Conservation (phyloP, 163 green algal genomes). For the Botryococcus braunii region DNA sequence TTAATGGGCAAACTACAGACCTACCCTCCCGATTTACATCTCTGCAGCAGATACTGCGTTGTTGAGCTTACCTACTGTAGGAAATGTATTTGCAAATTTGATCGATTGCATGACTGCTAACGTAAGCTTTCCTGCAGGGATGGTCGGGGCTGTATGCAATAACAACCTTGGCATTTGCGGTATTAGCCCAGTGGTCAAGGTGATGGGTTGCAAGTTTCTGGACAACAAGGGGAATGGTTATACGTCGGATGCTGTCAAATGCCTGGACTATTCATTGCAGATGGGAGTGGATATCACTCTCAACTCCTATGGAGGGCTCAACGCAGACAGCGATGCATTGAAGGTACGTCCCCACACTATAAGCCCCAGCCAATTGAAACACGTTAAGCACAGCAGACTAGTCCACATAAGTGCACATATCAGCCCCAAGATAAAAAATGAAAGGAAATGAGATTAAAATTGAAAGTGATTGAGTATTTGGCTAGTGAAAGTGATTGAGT, state of each 20-base stretch:
- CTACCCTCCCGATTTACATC: background rate
- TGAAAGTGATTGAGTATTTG: too few relatives aligned
- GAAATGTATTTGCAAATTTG: background rate
- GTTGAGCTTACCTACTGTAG: slow-evolving; percentile 2
- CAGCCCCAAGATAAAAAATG: too few relatives aligned
- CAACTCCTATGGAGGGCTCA: slow-evolving; percentile 25
- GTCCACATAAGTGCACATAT: too few relatives aligned
- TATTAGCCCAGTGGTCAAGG: slow-evolving; percentile 20
- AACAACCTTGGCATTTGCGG: slow-evolving; percentile 30
- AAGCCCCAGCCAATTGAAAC: too few relatives aligned
- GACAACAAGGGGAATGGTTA: slow-evolving; percentile 21
- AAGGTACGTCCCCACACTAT: background rate
- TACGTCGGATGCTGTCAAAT: slow-evolving; percentile 17
- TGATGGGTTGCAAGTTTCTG: slow-evolving; percentile 44
- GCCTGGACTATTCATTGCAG: slow-evolving; percentile 20
- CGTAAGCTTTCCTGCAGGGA: slow-evolving; percentile 9
- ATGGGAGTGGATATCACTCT: slow-evolving; percentile 25
- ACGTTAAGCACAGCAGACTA: too few relatives aligned
- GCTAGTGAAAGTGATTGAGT: too few relatives aligned
- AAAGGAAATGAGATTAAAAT: too few relatives aligned
- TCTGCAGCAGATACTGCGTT: background rate
- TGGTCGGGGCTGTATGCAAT: slow-evolving; percentile 20
- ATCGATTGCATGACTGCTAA: background rate
- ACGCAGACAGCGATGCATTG: slow-evolving; percentile 16
- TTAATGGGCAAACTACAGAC: slow-evolving; percentile 12